phyloP scores from a whole-genome alignment of 306 rosid species.

The Casuarina cunninghamiana region DNA sequence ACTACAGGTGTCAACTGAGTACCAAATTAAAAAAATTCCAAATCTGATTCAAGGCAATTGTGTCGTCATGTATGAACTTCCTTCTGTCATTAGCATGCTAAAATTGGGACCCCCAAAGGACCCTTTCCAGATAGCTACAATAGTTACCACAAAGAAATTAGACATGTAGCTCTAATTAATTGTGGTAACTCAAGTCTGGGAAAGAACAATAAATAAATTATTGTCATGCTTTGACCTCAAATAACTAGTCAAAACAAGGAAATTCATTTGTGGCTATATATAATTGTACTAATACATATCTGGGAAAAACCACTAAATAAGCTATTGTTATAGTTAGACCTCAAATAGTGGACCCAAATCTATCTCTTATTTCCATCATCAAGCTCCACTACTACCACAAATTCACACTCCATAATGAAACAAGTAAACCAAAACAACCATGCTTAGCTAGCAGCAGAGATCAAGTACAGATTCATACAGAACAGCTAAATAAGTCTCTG shows the following conservation, averaged over 20 bases:
- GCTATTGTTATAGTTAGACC: not conserved
- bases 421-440: too few species aligned
- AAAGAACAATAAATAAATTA: too few species aligned
- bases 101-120: not conserved
- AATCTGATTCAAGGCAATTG: not conserved
- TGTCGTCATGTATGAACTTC: not conserved
- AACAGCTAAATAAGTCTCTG: too few species aligned
- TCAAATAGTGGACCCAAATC: not conserved
- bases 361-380: not conserved
- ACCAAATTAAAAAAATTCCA: not conserved
- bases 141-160: not conserved
- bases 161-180: not conserved
- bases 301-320: too few species aligned
- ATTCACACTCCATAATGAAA: not conserved
- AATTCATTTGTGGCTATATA: too few species aligned
- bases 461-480: too few species aligned
- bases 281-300: too few species aligned
- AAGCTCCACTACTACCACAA: not conserved
- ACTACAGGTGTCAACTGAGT: not conserved
- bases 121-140: not conserved
- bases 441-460: too few species aligned
- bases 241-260: too few species aligned
- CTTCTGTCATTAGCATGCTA: not conserved
- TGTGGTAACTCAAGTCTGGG: not conserved
- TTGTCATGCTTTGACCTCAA: too few species aligned